Percentiles rank a stretch among this genome's conserved stretches.
Evolutionary conservation across 768 basidiomycete genomes (phyloP).

Genomic region (Lactarius pseudohatsudake): DNA sequence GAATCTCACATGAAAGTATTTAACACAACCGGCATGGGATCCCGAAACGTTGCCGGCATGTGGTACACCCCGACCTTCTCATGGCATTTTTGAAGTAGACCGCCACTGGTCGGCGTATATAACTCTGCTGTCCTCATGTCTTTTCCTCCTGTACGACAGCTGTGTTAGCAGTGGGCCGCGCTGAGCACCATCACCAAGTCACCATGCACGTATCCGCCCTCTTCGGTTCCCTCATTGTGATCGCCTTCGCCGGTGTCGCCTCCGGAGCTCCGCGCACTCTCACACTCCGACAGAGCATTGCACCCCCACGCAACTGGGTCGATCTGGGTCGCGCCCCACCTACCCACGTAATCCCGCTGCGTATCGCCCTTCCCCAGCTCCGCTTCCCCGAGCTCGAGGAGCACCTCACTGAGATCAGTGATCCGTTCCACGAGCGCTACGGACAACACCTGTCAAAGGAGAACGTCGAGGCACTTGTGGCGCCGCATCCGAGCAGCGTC

Average conservation of each 20-base stretch:
- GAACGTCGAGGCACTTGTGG: slow-evolving; percentile 55
- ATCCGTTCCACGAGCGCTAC: slow-evolving; percentile 32
- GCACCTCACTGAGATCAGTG: slow-evolving; percentile 32
- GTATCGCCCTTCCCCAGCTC: slow-evolving; percentile 34
- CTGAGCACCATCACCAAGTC: not conserved
- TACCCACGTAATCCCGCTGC: slow-evolving; percentile 51
- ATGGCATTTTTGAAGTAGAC: not conserved
- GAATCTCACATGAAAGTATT: no score
- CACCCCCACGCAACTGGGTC: slow-evolving; percentile 50
- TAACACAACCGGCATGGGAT: not conserved
- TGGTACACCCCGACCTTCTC: not conserved
- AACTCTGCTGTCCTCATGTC: not conserved
- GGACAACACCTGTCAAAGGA: slow-evolving; percentile 49
- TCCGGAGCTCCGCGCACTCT: slow-evolving; percentile 9
- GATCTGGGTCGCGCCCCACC: slow-evolving; percentile 43
- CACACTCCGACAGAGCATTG: slow-evolving; percentile 47
- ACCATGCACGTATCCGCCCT: not conserved
- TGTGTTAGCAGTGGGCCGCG: not conserved
- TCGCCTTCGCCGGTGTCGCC: not conserved
- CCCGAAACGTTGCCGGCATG: not conserved
- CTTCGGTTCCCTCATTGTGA: not conserved
- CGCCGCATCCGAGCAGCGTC: slow-evolving; percentile 52
- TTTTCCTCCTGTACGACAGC: not conserved
- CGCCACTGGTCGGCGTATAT: not conserved
- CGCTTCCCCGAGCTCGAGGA: slow-evolving; percentile 32